phyloP scores from a whole-genome alignment of 306 rosid species.

The Trichosanthes cucumerina region DNA sequence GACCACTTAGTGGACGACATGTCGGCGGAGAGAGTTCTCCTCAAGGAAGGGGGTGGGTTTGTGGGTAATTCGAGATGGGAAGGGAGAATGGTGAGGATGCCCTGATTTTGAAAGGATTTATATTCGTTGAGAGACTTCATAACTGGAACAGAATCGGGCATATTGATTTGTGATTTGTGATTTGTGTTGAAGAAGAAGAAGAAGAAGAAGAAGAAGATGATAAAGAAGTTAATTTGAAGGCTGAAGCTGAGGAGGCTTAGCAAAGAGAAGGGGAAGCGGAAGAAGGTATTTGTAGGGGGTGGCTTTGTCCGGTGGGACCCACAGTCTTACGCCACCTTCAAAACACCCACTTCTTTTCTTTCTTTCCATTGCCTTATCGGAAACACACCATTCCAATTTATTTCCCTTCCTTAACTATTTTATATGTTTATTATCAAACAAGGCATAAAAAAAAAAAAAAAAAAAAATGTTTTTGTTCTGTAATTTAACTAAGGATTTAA shows the following conservation, averaged over 20 bases:
- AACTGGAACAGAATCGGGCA: background rate
- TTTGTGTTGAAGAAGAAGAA: conserved; percentile 2
- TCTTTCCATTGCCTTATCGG: no score
- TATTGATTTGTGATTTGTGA: no score
- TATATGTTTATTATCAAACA: no score
- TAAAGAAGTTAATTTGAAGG: no score
- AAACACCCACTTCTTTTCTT: background rate
- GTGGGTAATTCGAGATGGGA: conserved; percentile 24
- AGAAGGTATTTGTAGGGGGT: conserved; percentile 73
- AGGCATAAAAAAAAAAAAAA: no score
- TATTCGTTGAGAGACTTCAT: background rate
- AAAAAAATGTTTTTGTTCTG: no score
- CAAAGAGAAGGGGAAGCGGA: conserved; percentile 16
- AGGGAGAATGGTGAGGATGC: conserved; percentile 57
- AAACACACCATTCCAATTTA: no score
- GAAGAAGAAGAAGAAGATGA: background rate
- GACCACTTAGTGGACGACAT: conserved; percentile 82
- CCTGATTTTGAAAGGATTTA: conserved; percentile 29
- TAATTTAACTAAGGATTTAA: no score
- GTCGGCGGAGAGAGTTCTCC: conserved; percentile 85
- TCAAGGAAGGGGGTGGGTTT: conserved; percentile 28
- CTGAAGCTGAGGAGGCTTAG: conserved; percentile 40
- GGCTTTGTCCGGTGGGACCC: conserved; percentile 76
- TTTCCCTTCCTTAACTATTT: no score
- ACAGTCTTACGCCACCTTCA: conserved; percentile 28